A percentile compares a stretch with the other conserved stretches of the same genome.
Conservation (phyloP, 108 stramenopile genomes). For the Fistulifera pelliculosa region DNA sequence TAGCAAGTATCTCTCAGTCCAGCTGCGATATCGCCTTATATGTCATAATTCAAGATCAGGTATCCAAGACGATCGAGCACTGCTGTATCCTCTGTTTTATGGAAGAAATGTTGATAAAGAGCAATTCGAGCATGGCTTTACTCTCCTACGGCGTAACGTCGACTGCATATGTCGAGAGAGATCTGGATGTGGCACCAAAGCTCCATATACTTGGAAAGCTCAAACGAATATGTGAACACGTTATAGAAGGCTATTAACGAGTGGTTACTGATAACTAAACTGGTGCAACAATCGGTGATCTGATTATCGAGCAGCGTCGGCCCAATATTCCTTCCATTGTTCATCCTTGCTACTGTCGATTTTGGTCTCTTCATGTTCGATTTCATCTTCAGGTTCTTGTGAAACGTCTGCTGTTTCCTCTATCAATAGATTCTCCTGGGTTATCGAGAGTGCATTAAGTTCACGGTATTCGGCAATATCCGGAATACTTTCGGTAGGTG, state of each 20-base stretch:
- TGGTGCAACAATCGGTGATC: too few species aligned
- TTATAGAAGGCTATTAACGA: constrained; percentile 1
- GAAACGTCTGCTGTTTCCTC: too few species aligned
- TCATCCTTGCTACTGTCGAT: too few species aligned
- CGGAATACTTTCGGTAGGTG: too few species aligned
- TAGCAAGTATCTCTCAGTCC: constrained; percentile 69
- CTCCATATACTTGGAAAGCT: constrained; percentile 2
- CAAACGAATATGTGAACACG: constrained; percentile 1
- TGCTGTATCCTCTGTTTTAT: constrained; percentile 64
- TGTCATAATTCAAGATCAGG: constrained; percentile 78
- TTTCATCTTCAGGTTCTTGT: too few species aligned
- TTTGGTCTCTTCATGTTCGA: too few species aligned
- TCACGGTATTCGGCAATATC: too few species aligned
- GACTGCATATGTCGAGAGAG: constrained; percentile 38
- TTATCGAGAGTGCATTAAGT: too few species aligned
- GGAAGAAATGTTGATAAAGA: constrained; percentile 62
- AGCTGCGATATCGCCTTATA: constrained; percentile 64
- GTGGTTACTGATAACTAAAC: too few species aligned
- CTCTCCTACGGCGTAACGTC: constrained; percentile 57
- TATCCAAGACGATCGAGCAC: constrained; percentile 17
- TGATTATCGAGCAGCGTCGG: too few species aligned
- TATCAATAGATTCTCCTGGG: too few species aligned
- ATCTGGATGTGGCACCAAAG: background rate
- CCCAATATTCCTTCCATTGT: constrained; percentile 2
- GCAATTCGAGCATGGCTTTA: constrained; percentile 60